These are phyloP conservation scores for Pleurotus ostreatus DNA, from an alignment of 768 basidiomycete genomes.

Conservation along the genomic window DNA sequence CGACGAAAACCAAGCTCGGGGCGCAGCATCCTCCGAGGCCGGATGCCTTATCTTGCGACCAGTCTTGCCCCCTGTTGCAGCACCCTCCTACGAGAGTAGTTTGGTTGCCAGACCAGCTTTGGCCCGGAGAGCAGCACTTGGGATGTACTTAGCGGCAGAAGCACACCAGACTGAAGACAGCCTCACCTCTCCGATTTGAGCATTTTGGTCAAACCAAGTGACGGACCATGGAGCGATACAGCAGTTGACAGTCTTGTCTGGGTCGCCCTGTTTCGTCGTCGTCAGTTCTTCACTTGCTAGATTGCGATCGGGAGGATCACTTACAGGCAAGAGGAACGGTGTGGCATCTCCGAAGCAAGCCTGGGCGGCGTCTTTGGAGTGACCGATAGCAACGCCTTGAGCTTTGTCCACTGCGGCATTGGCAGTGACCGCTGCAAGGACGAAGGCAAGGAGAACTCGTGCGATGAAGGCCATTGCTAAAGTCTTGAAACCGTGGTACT, in stretches of 20 bases:
- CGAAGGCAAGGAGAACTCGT: neutral
- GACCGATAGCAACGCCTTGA: neutral
- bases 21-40: neutral
- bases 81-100: neutral
- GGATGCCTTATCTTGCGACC: slow-evolving; percentile 2
- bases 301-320: neutral
- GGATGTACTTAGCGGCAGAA: neutral
- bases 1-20: neutral
- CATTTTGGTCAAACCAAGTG: slow-evolving; percentile 3
- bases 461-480: slow-evolving; percentile 1
- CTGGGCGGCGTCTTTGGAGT: neutral
- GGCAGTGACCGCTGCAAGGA: neutral
- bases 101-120: neutral
- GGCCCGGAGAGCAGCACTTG: neutral
- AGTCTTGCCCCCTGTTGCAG: neutral
- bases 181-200: neutral
- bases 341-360: neutral
- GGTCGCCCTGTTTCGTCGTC: neutral
- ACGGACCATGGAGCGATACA: neutral
- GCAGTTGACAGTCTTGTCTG: neutral
- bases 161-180: neutral
- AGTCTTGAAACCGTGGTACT: neutral
- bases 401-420: neutral
- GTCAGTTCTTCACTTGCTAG: no score
- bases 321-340: neutral